Evolutionary conservation across 306 rosid genomes (phyloP), one percentile per base, ranked within the genome.

Genomic region (Astragalus membranaceus): DNA sequence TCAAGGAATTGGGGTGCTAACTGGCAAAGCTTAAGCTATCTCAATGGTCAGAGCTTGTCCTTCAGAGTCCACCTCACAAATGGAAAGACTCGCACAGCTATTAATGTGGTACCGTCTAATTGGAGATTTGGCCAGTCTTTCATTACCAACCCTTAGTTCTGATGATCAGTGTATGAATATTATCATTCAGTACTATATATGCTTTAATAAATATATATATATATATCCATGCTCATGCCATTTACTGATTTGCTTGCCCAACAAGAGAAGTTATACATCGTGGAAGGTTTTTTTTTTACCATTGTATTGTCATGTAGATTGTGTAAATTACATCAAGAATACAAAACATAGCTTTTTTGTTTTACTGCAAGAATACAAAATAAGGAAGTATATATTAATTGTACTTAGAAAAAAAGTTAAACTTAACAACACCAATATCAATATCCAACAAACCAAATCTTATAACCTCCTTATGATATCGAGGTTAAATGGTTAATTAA

Each of bases 51-150:
- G 52, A 76, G 83, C 72, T 51, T 86, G 74, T 86, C 91, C 6
- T 86, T 86, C 53, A 81, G 80, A 69, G 55, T 86, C 13, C 86
- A 81, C 84, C 73, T 74, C 72, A 74, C 69, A 48, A 59, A 68
- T 42, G 86, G 88, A 68, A 75, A 0, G 16, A 79, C 12, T 35
- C 61, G 37, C 33, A 79, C 82, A 5, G 85, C 85, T 62, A 14
- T 57, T 10, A 53, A 81, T 35, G 78, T 74, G 61, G 91, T 35
- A 32, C 86, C 88, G 0, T 72, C 88, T 65, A 46, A 9, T 66
- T 86, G 91, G 91, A 52, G 12, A 12, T 84, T 86, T 71, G 86
- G 88, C 67, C 91, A 86, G 74, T 77, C 91, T 48, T 84, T 81
- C 75, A 36, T 1, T 9, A 81, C 78, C 77, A 76, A 57, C 0